Percentiles rank a stretch among this genome's conserved stretches.
Evolutionary conservation across 1,139 yeast species (phyloP).

Genomic region (Petasospora fabianii): DNA sequence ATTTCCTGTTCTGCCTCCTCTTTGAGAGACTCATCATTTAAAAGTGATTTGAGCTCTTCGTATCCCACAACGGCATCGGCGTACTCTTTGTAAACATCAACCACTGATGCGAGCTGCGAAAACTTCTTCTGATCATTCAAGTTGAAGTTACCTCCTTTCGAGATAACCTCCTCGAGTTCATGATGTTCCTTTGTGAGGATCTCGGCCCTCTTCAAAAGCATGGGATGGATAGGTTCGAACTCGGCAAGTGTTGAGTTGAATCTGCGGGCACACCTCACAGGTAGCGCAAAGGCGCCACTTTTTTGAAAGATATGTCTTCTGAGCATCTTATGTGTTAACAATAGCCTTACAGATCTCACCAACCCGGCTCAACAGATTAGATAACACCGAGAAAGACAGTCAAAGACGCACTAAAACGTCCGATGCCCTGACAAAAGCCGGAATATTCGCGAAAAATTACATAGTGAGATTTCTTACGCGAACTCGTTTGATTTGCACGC

Average conservation of each 20-base stretch:
- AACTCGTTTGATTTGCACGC: constrained; percentile 1
- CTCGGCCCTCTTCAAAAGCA: constrained; percentile 60
- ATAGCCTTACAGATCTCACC: no score
- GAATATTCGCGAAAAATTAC: background rate
- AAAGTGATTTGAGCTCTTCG: constrained; percentile 37
- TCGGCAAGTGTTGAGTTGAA: constrained; percentile 3
- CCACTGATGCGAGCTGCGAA: constrained; percentile 51
- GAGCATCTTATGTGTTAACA: background rate
- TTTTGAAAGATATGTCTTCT: background rate
- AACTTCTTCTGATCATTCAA: constrained; percentile 53
- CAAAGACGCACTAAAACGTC: no score
- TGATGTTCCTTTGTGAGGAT: constrained; percentile 47
- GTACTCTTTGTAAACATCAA: constrained; percentile 51
- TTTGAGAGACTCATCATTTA: constrained; percentile 32
- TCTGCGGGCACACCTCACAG: background rate
- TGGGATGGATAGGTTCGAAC: constrained; percentile 49
- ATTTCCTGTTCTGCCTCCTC: constrained; percentile 38
- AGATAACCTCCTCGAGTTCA: constrained; percentile 40
- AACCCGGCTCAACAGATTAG: no score
- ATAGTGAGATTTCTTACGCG: constrained; percentile 1
- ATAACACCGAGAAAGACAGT: no score
- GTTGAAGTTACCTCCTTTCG: constrained; percentile 47
- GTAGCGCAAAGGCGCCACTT: background rate
- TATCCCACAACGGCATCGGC: constrained; percentile 32
- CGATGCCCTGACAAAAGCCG: background rate